Evolutionary conservation across 257 asterid species (phyloP).

Genomic region (Craterostigma plantagineum): DNA sequence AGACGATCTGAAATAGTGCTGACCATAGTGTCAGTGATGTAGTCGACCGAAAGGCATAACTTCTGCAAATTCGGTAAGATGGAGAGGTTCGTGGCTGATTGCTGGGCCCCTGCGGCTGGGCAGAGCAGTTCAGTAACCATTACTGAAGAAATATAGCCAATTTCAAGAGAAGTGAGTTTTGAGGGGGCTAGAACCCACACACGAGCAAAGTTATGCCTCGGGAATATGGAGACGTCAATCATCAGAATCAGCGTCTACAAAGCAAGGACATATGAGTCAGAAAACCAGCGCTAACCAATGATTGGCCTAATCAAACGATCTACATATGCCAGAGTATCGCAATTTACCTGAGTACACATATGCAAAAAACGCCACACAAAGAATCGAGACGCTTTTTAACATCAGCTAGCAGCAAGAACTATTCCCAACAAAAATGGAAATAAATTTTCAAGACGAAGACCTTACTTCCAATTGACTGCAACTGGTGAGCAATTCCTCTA

Average conservation of each 20-base stretch:
- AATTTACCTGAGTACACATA: no score
- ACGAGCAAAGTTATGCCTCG: constrained; percentile 60
- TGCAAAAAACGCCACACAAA: background rate
- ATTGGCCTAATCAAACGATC: no score
- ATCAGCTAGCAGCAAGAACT: no score
- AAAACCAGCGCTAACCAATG: constrained; percentile 5
- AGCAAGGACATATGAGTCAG: constrained; percentile 15
- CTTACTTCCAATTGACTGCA: constrained; percentile 92
- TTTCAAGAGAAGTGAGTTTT: constrained; percentile 58
- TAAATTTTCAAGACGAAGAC: constrained; percentile 11
- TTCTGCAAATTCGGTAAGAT: constrained; percentile 55
- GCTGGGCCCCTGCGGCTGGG: constrained; percentile 38
- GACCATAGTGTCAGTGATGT: constrained; percentile 76
- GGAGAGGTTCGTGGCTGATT: constrained; percentile 20
- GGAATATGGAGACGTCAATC: constrained; percentile 70
- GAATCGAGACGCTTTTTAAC: background rate
- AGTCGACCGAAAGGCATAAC: constrained; percentile 75
- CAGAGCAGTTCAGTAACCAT: constrained; percentile 73
- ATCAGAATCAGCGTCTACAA: constrained; percentile 73
- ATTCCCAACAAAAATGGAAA: background rate
- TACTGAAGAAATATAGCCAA: constrained; percentile 75
- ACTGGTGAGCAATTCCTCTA: constrained; percentile 78
- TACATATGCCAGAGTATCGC: no score
- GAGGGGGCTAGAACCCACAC: constrained; percentile 65
- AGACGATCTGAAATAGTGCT: constrained; percentile 47